Evolutionary conservation across 306 rosid species (phyloP), one percentile per base, ranked within the genome.

Genomic region (Quercus wislizeni): DNA sequence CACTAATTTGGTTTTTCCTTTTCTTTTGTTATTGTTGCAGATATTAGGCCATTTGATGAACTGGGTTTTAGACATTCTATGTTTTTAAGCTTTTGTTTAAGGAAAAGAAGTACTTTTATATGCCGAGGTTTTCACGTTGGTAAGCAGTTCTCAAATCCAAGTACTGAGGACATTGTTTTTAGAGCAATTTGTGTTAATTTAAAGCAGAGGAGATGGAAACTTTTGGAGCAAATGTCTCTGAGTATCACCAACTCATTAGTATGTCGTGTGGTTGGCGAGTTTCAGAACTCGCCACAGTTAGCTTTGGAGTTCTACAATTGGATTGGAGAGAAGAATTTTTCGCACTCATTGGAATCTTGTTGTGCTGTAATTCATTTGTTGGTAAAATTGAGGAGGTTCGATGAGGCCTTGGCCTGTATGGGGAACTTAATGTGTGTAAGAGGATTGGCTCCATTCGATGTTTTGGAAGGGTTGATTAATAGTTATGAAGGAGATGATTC

Each of bases 281-380:
- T 87, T 75, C 75, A 51, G 64, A 59, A 70, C 74, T 86, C 82
- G 27, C 87, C 91, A 1, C 76, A 75, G 43, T 74, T 90, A 75
- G 90, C 83, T 70, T 74, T 90, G 51, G 87, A 90, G 41, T 90
- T 90, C 73, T 87, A 63, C 82, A 74, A 76, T 33, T 82, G 87
- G 90, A 80, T 80, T 69, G 86, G 74, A 55, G 55, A 73, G 67
- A 81, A 68, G 72, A 76, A 55, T 14, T 58, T 56, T 69, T 78
- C 86, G 3, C 87, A 78, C 61, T 80, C 88, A 2, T 59, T 87
- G 19, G 83, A 84, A 62, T 84, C 87, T 9, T 80, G 77, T 70
- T 87, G 88, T 78, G 70, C 85, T 35, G 31, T 90, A 68, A 75
- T 90, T 71, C 91, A 90, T n/a, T 88, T 87, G n/a, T 79, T 90